Conservation (phyloP, 2,329 filamentous ascomycete species). For the Penicillium crustosum region DNA sequence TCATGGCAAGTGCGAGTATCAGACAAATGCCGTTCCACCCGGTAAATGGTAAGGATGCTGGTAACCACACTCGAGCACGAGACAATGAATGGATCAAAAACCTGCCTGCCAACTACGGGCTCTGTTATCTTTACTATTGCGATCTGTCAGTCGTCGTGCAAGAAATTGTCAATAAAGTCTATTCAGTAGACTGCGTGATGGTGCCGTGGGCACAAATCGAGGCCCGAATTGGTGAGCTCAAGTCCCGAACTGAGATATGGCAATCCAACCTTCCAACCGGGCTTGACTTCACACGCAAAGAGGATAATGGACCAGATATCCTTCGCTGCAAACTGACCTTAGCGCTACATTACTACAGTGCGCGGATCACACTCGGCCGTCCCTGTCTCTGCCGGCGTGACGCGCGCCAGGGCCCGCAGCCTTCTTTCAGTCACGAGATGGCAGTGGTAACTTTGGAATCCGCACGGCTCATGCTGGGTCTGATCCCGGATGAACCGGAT, state of each 20-base stretch:
- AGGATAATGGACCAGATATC: slow-evolving; percentile 33
- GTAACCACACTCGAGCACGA: slow-evolving; percentile 23
- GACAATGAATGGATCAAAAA: slow-evolving; percentile 39
- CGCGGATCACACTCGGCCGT: slow-evolving; percentile 45
- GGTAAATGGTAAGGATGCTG: slow-evolving; percentile 27
- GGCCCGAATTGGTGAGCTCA: slow-evolving; percentile 40
- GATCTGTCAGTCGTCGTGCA: slow-evolving; percentile 43
- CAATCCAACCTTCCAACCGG: slow-evolving; percentile 36
- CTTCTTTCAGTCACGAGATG: slow-evolving; percentile 42
- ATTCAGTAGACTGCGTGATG: slow-evolving; percentile 41
- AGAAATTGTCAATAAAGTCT: slow-evolving; percentile 44
- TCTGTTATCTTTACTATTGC: slow-evolving; percentile 43
- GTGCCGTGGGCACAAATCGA: slow-evolving; percentile 45
- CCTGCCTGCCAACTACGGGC: slow-evolving; percentile 34
- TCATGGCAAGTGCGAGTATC: slow-evolving; percentile 33
- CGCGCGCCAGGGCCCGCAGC: slow-evolving; percentile 28
- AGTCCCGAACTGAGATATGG: slow-evolving; percentile 42
- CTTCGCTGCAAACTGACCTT: slow-evolving; percentile 43
- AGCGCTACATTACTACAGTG: slow-evolving; percentile 47
- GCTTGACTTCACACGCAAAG: slow-evolving; percentile 40
- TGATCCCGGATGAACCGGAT: slow-evolving; percentile 46
- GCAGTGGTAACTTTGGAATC: slow-evolving; percentile 42
- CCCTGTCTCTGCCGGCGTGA: slow-evolving; percentile 49
- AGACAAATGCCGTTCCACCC: slow-evolving; percentile 36
- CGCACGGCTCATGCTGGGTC: slow-evolving; percentile 39